Evolutionary conservation across 805 yeast species (phyloP).

Genomic region (Ogataea wickerhamii): DNA sequence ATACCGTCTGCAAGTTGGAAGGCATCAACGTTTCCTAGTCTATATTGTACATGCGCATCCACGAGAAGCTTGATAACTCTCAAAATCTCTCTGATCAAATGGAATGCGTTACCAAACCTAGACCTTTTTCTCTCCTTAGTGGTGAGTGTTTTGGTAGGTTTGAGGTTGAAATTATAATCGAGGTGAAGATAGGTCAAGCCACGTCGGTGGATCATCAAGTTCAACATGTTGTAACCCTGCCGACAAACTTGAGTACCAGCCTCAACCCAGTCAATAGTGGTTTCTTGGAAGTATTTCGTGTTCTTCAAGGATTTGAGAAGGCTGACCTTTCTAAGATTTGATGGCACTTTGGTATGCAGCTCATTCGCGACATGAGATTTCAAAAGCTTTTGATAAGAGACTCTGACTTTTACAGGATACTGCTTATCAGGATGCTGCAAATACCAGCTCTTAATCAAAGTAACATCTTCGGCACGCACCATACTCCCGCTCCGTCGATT

Average conservation of each 20-base stretch:
- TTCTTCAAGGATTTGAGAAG: constrained; percentile 62
- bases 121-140: constrained; percentile 96
- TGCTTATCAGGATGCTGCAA: constrained; percentile 55
- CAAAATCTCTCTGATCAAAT: constrained; percentile 83
- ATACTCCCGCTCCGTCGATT: constrained; percentile 68
- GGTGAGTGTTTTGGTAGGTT: constrained; percentile 93
- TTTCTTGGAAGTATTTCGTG: constrained; percentile 88
- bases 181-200: constrained; percentile 90
- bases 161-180: constrained; percentile 92
- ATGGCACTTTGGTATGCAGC: constrained; percentile 48
- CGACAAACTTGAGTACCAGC: constrained; percentile 92
- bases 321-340: constrained; percentile 46
- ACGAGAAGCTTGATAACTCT: constrained; percentile 82
- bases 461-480: constrained; percentile 85
- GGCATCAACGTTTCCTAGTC: constrained; percentile 89
- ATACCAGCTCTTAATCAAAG: constrained; percentile 81
- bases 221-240: constrained; percentile 93
- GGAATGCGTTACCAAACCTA: constrained; percentile 95
- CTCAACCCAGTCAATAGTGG: constrained; percentile 96
- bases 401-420: constrained; percentile 71
- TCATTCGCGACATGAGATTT: constrained; percentile 72
- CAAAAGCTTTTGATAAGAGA: constrained; percentile 86
- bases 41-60: constrained; percentile 88
- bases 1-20: constrained; percentile 94
- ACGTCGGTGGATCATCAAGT: constrained; percentile 80